Percentiles rank a stretch among this genome's conserved stretches.
Conservation (phyloP, 176 grass and related monocot species). For the Rhynchospora pubera region DNA sequence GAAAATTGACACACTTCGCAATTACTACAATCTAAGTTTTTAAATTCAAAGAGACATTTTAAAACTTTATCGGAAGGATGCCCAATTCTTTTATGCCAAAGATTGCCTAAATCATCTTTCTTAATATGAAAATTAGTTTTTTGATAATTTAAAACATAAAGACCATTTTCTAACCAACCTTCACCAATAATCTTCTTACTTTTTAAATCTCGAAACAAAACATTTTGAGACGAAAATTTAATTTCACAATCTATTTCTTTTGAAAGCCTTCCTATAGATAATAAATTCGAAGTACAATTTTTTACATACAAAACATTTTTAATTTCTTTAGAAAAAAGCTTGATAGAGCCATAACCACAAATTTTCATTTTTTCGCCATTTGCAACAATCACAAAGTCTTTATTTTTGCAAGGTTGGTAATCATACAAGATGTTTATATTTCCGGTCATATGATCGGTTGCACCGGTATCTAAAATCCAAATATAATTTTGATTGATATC, state of each 20-base stretch:
- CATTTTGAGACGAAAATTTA: no score
- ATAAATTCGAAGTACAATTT: not conserved
- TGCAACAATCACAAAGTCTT: not conserved
- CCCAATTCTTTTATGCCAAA: not conserved
- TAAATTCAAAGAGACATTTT: not conserved
- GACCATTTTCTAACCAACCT: no score
- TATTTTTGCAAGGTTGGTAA: not conserved
- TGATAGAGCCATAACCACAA: not conserved
- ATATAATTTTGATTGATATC: not conserved
- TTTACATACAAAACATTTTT: not conserved
- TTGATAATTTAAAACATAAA: no score
- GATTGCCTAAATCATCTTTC: not conserved
- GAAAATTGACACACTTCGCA: not conserved
- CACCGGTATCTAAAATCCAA: conserved; percentile 4
- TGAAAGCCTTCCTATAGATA: not conserved
- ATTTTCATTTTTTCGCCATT: not conserved
- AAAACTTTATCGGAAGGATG: not conserved
- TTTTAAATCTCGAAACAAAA: no score
- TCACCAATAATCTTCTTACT: no score
- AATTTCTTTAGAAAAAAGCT: not conserved
- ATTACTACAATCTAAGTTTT: not conserved
- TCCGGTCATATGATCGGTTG: not conserved
- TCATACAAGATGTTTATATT: not conserved
- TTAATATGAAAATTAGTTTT: no score
- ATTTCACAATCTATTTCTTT: not conserved